These are phyloP conservation scores for Xylaria digitata DNA, from an alignment of 2,329 filamentous ascomycete species.

Conservation along the genomic window DNA sequence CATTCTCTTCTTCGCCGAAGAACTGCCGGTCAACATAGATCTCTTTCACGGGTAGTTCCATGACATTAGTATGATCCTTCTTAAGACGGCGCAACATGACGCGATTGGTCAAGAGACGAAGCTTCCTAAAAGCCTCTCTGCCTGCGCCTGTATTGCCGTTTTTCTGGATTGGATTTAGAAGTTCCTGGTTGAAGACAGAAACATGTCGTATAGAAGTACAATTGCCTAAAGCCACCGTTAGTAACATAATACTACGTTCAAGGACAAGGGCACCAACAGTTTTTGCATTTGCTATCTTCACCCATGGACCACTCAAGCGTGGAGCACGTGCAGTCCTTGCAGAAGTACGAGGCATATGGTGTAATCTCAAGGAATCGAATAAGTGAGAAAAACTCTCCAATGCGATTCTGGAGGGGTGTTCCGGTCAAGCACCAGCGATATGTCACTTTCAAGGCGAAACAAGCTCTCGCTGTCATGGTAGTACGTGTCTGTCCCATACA, in stretches of 20 bases:
- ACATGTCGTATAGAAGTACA: slow-evolving; percentile 63
- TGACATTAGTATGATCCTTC: slow-evolving; percentile 89
- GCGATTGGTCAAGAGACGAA: slow-evolving; percentile 87
- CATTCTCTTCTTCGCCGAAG: slow-evolving; percentile 94
- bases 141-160: slow-evolving; percentile 72
- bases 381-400: slow-evolving; percentile 96
- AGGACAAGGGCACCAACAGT: slow-evolving; percentile 67
- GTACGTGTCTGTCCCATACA: slow-evolving; percentile 69
- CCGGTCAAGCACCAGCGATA: slow-evolving; percentile 98
- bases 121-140: slow-evolving; percentile 78
- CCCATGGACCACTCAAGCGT: slow-evolving; percentile 86
- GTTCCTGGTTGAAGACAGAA: slow-evolving; percentile 92
- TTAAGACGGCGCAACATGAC: slow-evolving; percentile 98
- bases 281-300: slow-evolving; percentile 74
- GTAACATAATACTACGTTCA: neutral
- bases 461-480: slow-evolving; percentile 93
- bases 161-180: slow-evolving; percentile 83
- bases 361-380: slow-evolving; percentile 89
- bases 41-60: slow-evolving; percentile 97
- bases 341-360: slow-evolving; percentile 94
- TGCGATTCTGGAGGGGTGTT: slow-evolving; percentile 95
- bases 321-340: slow-evolving; percentile 85
- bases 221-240: slow-evolving; percentile 40
- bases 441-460: slow-evolving; percentile 86
- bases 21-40: slow-evolving; percentile 93